Conservation (phyloP, 2,329 filamentous ascomycete genomes). For the Thermothelomyces thermophilus region DNA sequence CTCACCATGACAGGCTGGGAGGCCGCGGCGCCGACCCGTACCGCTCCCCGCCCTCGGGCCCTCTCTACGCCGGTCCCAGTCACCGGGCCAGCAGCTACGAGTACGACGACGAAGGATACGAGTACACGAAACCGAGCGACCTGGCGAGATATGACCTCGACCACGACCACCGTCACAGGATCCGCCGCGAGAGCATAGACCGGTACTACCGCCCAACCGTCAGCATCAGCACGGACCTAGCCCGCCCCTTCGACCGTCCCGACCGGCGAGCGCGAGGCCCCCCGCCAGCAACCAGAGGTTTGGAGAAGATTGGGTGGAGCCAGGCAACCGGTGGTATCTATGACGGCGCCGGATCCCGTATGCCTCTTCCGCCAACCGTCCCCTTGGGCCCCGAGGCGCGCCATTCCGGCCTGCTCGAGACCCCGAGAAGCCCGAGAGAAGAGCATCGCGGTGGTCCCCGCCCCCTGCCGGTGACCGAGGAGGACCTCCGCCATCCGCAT, state of each 20-base stretch:
- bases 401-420: constrained; percentile 29
- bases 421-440: constrained; percentile 32
- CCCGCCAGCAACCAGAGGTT: constrained; percentile 62
- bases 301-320: constrained; percentile 58
- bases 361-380: constrained; percentile 42
- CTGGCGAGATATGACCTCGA: constrained; percentile 56
- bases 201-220: constrained; percentile 51
- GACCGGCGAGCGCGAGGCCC: constrained; percentile 43
- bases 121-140: constrained; percentile 58
- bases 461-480: constrained; percentile 49
- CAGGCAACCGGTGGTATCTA: constrained; percentile 35
- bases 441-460: constrained; percentile 30
- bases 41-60: constrained; percentile 41
- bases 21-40: constrained; percentile 39
- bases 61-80: constrained; percentile 39
- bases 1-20: constrained; percentile 37
- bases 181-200: constrained; percentile 50
- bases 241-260: constrained; percentile 35
- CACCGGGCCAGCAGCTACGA: constrained; percentile 42
- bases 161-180: constrained; percentile 38
- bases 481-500: constrained; percentile 40
- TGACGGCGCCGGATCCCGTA: constrained; percentile 40
- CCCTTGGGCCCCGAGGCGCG: constrained; percentile 34
- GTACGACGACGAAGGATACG: constrained; percentile 54
- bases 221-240: constrained; percentile 43